These are phyloP conservation scores for Acacia melanoxylon DNA, from an alignment of 306 rosid species.

Conservation along the genomic window DNA sequence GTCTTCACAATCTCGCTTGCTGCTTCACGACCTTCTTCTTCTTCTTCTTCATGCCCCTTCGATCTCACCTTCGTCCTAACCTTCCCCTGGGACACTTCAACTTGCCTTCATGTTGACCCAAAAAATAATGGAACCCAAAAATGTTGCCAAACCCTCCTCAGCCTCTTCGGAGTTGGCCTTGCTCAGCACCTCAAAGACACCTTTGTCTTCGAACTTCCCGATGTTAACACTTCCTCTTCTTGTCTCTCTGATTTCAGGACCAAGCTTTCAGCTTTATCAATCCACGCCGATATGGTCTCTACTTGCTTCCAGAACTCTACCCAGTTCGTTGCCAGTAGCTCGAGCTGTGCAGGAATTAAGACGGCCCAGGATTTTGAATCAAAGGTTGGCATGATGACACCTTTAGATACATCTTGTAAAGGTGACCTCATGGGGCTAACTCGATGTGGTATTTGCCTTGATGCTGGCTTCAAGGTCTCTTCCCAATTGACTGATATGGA, in stretches of 20 bases:
- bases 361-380: constrained; percentile 50
- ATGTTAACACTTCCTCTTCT: constrained; percentile 44
- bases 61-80: constrained; percentile 68
- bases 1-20: constrained; percentile 5
- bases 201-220: constrained; percentile 51
- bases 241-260: constrained; percentile 54
- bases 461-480: constrained; percentile 48
- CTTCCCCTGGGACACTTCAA: constrained; percentile 75
- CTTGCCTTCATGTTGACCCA: constrained; percentile 37
- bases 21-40: background rate
- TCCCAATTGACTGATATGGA: constrained; percentile 27
- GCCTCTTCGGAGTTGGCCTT: constrained; percentile 65
- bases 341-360: constrained; percentile 61
- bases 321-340: constrained; percentile 49
- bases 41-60: constrained; percentile 51
- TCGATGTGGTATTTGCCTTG: constrained; percentile 47
- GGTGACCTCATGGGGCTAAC: constrained; percentile 45
- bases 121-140: constrained; percentile 20
- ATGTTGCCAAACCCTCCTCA: constrained; percentile 69
- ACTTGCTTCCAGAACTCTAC: constrained; percentile 52
- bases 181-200: constrained; percentile 65
- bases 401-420: constrained; percentile 49
- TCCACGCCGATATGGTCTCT: constrained; percentile 39
- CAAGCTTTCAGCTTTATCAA: constrained; percentile 38
- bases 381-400: constrained; percentile 34